Evolutionary conservation across 345 rosid genomes (phyloP), one percentile per base, ranked within the genome.

Genomic region (Capsella bursapastoris): DNA sequence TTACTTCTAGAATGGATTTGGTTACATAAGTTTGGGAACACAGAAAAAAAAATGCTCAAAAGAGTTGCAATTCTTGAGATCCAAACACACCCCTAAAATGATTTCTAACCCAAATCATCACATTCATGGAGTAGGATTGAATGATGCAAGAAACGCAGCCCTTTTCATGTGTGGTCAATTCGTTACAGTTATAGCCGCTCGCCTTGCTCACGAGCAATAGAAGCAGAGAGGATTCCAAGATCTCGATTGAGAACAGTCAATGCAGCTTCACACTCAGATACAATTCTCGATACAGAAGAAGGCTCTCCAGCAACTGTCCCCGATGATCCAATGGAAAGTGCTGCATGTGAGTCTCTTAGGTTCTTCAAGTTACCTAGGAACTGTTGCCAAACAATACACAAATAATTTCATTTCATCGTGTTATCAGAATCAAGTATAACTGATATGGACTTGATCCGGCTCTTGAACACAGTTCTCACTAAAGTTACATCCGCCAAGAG

Each of bases 361-460:
- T 90, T 96, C 88, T 94, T 96, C 89, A 90, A 78, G 83, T 92
- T 96, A 57, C 98, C 90, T 55, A 92, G 83, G 67, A 96, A 90
- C 99, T 96, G 90, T 83, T 44, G 27, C 55, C 76, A 66, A 57
- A 50, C 56, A 57, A 32, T 37, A 51, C 25, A 58, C 47, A 55
- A 28, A 18, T 70, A 70, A 75, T 52, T 32, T 67, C 5, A 1
- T 67, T 50, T 40, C 35, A 38, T 11, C 4, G 13, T 14, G 14
- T 44, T n/a, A 58, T 18, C 3, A 61, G 18, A 75, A 52, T 37
- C 43, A 75, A 32, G 2, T 10, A 51, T 41, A 8, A 18, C 12
- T 57, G 56, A 44, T 6, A 43, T 15, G 10, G 45, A 68, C 43
- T 28, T 16, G 7, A 38, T 51, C 59, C 14, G 14, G n/a, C 10